Evolutionary conservation across 2,329 filamentous ascomycete species (phyloP).

Genomic region (Thelonectria rubi): DNA sequence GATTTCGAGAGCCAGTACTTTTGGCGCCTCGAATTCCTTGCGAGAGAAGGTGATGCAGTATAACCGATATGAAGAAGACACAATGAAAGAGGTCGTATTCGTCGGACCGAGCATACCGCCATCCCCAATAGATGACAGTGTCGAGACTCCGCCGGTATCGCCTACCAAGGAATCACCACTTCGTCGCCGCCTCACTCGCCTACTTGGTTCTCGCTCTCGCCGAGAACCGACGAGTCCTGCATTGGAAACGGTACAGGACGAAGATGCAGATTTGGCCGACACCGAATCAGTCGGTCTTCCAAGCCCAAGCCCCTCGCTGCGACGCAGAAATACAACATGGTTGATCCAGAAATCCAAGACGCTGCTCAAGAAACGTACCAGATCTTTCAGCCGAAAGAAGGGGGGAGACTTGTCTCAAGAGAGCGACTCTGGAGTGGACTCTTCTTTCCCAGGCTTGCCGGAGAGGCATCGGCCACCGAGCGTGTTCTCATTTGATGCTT

Average conservation of each 20-base stretch:
- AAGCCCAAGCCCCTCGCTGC: neutral
- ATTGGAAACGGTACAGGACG: neutral
- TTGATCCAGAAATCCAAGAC: slow-evolving; percentile 11
- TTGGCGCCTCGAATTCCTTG: neutral
- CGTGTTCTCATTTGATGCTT: neutral
- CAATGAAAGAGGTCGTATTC: slow-evolving; percentile 11
- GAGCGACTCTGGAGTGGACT: neutral
- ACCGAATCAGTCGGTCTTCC: neutral
- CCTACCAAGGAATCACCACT: neutral
- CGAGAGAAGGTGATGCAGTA: neutral
- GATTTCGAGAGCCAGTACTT: neutral
- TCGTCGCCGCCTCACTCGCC: neutral
- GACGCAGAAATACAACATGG: neutral
- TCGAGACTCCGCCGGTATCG: neutral
- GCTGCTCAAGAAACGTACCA: neutral
- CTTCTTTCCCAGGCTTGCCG: neutral
- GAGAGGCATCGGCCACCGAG: neutral
- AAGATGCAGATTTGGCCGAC: neutral
- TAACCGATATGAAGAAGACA: slow-evolving; percentile 6
- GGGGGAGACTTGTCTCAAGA: neutral
- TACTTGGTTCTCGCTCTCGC: neutral
- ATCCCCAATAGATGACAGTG: neutral
- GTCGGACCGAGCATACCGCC: neutral
- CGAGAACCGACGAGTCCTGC: neutral
- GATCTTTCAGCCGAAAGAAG: neutral